These are phyloP conservation scores for Wickerhamiella brachini DNA, from an alignment of 805 yeast genomes.

Conservation along the genomic window DNA sequence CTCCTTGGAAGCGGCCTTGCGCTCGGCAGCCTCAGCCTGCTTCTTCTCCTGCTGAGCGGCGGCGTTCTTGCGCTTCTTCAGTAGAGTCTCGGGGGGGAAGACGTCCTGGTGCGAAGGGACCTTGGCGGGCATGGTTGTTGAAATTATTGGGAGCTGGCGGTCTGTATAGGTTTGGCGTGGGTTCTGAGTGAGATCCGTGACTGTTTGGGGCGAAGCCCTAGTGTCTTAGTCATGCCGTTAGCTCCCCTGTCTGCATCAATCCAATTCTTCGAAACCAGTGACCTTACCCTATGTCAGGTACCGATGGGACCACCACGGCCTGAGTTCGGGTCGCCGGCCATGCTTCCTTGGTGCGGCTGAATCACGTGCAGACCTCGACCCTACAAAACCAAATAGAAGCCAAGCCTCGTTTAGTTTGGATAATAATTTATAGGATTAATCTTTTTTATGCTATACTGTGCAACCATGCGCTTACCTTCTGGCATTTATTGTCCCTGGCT, in stretches of 20 bases:
- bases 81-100: conserved; percentile 42
- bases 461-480: no score
- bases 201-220: not conserved
- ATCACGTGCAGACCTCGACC: not conserved
- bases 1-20: conserved; percentile 23
- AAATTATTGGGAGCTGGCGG: not conserved
- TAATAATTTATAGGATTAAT: no score
- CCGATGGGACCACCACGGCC: no score
- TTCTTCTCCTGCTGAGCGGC: conserved; percentile 43
- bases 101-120: conserved; percentile 15
- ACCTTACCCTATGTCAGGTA: not conserved
- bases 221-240: not conserved
- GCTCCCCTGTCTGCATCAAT: no score
- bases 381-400: no score
- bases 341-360: no score
- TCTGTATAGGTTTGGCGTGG: not conserved
- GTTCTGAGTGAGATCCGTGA: not conserved
- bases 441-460: no score
- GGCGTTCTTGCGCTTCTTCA: conserved; percentile 46
- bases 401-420: no score
- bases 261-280: not conserved
- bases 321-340: no score
- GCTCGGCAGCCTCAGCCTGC: conserved; percentile 34
- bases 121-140: conserved; percentile 7
- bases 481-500: no score